Evolutionary conservation across 2,329 filamentous ascomycete genomes (phyloP), one percentile per base, ranked within the genome.

Genomic region (Pestalotiopsis sp.): DNA sequence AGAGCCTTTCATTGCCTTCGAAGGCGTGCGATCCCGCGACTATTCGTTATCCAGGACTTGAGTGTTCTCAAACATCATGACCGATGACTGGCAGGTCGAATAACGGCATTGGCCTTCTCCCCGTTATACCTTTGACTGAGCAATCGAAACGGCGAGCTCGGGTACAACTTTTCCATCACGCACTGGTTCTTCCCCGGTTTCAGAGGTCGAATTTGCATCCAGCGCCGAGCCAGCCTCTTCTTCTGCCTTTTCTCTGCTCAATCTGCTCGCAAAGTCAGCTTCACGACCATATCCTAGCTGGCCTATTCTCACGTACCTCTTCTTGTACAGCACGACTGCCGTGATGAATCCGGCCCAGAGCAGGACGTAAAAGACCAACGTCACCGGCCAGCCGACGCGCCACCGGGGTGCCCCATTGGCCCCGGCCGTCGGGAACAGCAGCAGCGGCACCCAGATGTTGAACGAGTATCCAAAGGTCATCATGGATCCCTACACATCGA

Each of bases 351-450:
- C 78, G 55, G 72, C 69, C 83, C 82, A 85, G 24, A 83, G 75
- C 3, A 84, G 71, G 57, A 82, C 74, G 44, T 81, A 79, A 64
- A 86, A 86, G 0, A 78, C 79, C 61, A 85, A 78, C 2, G 82
- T 79, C 5, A 84, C 79, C 0, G 83, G 82, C 77, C 83, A 86
- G 0, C 84, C 83, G 38, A 82, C 83, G 1, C 73, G 80, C 84
- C 84, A 86, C 40, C 80, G 75, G 0, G 84, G 83, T 0, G 81
- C 82, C 3, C 81, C 80, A 38, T 80, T 71, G 0, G 76, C 73
- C 1, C 81, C 81, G 0, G 79, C 79, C 0, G 81, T 82, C 0
- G 81, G 81, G 68, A 81, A 83, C 2, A 81, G 72, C 2, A 83
- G 72, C 5, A 83, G 74, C 0, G 81, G 81, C 4, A 82, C 79